phyloP scores from a whole-genome alignment of 2,329 filamentous ascomycete genomes.

The Aureobasidium leucospermi region DNA sequence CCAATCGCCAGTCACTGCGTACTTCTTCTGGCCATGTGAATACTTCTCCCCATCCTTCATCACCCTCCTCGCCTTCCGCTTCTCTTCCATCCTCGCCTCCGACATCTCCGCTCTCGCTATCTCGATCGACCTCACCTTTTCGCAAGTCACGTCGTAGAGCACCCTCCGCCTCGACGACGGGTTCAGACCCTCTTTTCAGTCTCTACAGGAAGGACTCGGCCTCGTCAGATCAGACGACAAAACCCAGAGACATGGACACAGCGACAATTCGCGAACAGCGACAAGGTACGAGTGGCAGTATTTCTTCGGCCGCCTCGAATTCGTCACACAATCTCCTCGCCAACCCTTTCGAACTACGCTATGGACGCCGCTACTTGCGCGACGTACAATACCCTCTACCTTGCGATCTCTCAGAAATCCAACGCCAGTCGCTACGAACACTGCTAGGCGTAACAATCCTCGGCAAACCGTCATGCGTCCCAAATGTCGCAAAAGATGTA shows the following conservation, averaged over 20 bases:
- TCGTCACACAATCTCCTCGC: slow-evolving; percentile 9
- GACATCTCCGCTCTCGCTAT: neutral
- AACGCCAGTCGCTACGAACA: slow-evolving; percentile 79
- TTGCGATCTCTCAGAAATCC: slow-evolving; percentile 77
- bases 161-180: neutral
- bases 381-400: slow-evolving; percentile 81
- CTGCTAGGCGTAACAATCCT: slow-evolving; percentile 75
- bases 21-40: slow-evolving; percentile 1
- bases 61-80: neutral
- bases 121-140: slow-evolving; percentile 1
- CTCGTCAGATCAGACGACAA: neutral
- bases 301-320: neutral
- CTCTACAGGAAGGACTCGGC: slow-evolving; percentile 4
- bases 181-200: neutral
- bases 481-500: slow-evolving; percentile 56
- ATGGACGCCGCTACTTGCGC: slow-evolving; percentile 76
- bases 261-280: neutral
- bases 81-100: slow-evolving; percentile 1
- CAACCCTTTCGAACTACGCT: slow-evolving; percentile 54
- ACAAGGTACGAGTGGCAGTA: neutral
- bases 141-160: neutral
- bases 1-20: neutral
- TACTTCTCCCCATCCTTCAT: neutral
- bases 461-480: slow-evolving; percentile 70
- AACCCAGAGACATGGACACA: neutral